Evolutionary conservation across 805 yeast genomes (phyloP).

Genomic region (Peterozyma toletana): DNA sequence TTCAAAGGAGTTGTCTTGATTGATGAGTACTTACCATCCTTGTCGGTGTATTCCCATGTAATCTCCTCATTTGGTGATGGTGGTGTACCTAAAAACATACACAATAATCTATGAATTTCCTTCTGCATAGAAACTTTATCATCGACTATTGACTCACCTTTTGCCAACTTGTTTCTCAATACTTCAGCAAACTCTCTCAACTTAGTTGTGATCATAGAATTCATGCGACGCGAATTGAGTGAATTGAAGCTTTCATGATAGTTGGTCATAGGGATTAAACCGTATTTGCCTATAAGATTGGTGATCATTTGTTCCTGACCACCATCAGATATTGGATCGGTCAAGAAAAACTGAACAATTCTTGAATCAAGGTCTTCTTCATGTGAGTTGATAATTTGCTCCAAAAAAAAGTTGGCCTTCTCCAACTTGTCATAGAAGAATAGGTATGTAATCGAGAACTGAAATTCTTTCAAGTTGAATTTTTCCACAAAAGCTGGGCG

Average conservation of each 20-base stretch:
- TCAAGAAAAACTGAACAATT: too few relatives aligned
- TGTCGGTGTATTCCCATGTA: conserved; percentile 70
- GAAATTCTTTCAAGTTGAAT: too few relatives aligned
- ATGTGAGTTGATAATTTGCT: too few relatives aligned
- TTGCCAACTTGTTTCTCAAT: conserved; percentile 41
- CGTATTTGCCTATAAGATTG: conserved; percentile 73
- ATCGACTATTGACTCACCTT: conserved; percentile 30
- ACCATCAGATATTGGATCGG: conserved; percentile 58
- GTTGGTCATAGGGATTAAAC: conserved; percentile 65
- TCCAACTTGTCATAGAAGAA: too few relatives aligned
- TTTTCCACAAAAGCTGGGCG: too few relatives aligned
- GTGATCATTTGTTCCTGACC: conserved; percentile 86
- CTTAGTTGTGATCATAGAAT: conserved; percentile 57
- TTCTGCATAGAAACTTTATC: conserved; percentile 36
- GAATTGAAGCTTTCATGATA: conserved; percentile 64
- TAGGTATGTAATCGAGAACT: too few relatives aligned
- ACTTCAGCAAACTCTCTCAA: conserved; percentile 73
- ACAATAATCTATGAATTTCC: conserved; percentile 57
- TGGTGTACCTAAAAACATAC: conserved; percentile 71
- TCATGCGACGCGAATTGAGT: conserved; percentile 44
- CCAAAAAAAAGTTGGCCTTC: too few relatives aligned
- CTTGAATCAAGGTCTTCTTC: too few relatives aligned
- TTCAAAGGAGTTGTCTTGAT: conserved; percentile 55
- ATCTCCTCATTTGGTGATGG: conserved; percentile 65
- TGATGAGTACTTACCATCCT: conserved; percentile 45